phyloP scores from a whole-genome alignment of 1,284 basidiomycete species.

The Inonotus hispidus region DNA sequence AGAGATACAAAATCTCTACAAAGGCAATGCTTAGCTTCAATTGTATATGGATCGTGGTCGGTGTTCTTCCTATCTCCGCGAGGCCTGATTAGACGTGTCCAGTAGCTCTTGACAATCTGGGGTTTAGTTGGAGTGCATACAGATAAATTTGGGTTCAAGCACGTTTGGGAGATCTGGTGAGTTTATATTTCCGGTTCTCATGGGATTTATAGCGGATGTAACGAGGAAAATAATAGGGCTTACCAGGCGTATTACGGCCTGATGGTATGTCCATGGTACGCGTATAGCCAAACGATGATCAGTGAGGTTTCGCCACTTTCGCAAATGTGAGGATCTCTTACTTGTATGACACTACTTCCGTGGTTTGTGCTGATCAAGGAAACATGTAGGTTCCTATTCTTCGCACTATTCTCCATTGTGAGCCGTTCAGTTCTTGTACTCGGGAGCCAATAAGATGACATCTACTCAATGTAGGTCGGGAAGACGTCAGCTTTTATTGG shows the following conservation, averaged over 20 bases:
- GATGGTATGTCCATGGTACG: conserved; percentile 82
- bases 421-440: conserved; percentile 16
- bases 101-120: conserved; percentile 64
- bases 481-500: conserved; percentile 82
- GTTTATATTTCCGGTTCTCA: background rate
- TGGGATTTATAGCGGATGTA: background rate
- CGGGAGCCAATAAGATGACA: background rate
- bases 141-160: conserved; percentile 72
- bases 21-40: conserved; percentile 72
- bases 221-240: conserved; percentile 35
- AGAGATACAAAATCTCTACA: conserved; percentile 62
- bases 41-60: conserved; percentile 65
- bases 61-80: conserved; percentile 20
- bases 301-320: conserved; percentile 74
- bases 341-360: background rate
- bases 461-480: conserved; percentile 42
- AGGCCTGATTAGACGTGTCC: background rate
- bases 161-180: conserved; percentile 77
- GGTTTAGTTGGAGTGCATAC: conserved; percentile 75
- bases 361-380: conserved; percentile 7
- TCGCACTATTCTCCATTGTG: conserved; percentile 71
- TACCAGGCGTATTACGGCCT: conserved; percentile 73
- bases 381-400: conserved; percentile 61
- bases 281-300: conserved; percentile 81
- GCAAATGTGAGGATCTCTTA: conserved; percentile 53